A percentile compares a stretch with the other conserved stretches of the same genome.
Conservation (phyloP, 177 flowering plant species). For the Vitis hybrid region DNA sequence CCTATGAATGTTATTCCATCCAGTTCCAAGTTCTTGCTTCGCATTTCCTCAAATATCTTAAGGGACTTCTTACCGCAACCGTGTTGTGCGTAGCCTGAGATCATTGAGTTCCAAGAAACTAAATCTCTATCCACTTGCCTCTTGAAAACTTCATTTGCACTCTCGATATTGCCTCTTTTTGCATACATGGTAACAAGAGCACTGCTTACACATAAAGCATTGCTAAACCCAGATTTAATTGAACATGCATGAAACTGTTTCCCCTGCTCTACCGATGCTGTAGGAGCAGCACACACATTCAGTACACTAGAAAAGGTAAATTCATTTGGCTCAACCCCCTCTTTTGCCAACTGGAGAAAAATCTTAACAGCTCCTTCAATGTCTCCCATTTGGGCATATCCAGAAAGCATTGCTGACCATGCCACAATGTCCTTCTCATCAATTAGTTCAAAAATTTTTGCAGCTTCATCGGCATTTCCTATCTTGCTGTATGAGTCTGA, state of each 20-base stretch:
- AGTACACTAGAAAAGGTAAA: constrained; percentile 73
- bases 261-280: constrained; percentile 76
- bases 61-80: constrained; percentile 74
- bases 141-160: constrained; percentile 65
- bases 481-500: constrained; percentile 68
- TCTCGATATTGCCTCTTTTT: constrained; percentile 75
- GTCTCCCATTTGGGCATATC: constrained; percentile 72
- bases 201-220: constrained; percentile 77
- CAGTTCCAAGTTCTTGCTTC: constrained; percentile 38
- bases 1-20: constrained; percentile 80
- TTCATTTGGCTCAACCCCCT: constrained; percentile 69
- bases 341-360: constrained; percentile 44
- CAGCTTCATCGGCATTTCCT: constrained; percentile 55
- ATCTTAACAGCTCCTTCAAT: constrained; percentile 50
- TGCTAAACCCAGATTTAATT: constrained; percentile 52
- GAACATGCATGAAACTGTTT: constrained; percentile 76
- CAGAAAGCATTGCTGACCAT: constrained; percentile 97
- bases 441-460: constrained; percentile 55
- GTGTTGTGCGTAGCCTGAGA: constrained; percentile 85
- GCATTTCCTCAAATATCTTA: constrained; percentile 63
- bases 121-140: constrained; percentile 73
- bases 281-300: constrained; percentile 66
- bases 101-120: constrained; percentile 93
- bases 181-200: constrained; percentile 91
- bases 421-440: constrained; percentile 78